These are phyloP conservation scores for Hyparrhenia diplandra DNA, from an alignment of 176 grass and related monocot species.

Conservation along the genomic window DNA sequence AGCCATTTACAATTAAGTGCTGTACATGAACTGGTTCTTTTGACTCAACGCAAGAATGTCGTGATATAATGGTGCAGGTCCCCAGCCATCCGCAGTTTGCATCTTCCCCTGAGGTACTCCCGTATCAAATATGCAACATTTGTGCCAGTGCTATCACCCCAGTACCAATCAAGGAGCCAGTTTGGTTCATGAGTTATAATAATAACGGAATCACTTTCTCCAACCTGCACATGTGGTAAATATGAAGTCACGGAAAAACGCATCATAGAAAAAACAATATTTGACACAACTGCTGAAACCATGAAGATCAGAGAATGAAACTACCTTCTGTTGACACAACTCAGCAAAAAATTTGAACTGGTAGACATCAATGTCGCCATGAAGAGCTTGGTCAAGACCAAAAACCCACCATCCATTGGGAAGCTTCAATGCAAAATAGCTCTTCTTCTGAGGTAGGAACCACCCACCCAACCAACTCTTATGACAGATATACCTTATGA, in stretches of 20 bases:
- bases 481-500: constrained; percentile 96
- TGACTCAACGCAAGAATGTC: constrained; percentile 60
- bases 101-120: constrained; percentile 86
- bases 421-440: constrained; percentile 96
- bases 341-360: constrained; percentile 97
- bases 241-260: constrained; percentile 13
- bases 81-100: constrained; percentile 89
- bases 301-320: constrained; percentile 18
- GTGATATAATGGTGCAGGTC: constrained; percentile 99
- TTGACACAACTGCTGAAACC: background rate
- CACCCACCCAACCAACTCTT: constrained; percentile 97
- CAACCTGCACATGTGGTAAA: constrained; percentile 47
- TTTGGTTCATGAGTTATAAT: constrained; percentile 94
- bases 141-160: constrained; percentile 67
- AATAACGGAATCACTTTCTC: constrained; percentile 80
- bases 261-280: background rate
- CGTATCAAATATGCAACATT: constrained; percentile 80
- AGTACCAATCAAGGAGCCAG: constrained; percentile 99
- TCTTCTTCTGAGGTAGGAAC: constrained; percentile 97
- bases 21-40: constrained; percentile 66
- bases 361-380: constrained; percentile 98
- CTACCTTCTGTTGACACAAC: constrained; percentile 75
- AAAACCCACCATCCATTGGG: constrained; percentile 99
- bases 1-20: constrained; percentile 94
- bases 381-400: constrained; percentile 95